Evolutionary conservation across 257 asterid species (phyloP), one percentile per base, ranked within the genome.

Genomic region (Primulina tabacum): DNA sequence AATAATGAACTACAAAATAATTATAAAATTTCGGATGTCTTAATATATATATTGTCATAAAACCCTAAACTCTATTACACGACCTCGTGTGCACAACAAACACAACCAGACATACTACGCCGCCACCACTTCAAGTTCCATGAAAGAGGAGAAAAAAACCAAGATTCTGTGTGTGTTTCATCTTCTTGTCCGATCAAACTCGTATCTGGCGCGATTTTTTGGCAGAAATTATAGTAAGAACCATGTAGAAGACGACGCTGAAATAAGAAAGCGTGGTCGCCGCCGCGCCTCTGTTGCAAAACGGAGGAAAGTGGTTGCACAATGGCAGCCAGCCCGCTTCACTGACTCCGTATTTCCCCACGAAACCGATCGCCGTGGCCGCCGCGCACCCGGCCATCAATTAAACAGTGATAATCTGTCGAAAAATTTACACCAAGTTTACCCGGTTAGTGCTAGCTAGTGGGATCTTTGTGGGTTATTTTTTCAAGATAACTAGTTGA

Each of bases 381-480:
- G 95, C 84, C 29, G 90, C 83, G 72, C 87, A 84, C 8, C 85
- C 92, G 0, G 84, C 84, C 74, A 83, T 76, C 82, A 88, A 17
- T 71, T 88, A 8, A 7, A 73, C 21, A 18, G 75, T 78, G 75
- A 82, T 64, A 3, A 68, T 37, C 96, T 89, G 89, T 18, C 20
- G 24, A 7, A 35, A 7, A 12, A 4, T 20, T 8, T 37, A 9
- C 30, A 28, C 4, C 30, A 28, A 28, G 2, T 37, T 64, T 63
- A 10, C 16, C 55, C 38, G 35, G 56, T 63, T 33, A 32, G 26
- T 8, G 8, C 30, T 14, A 55, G 4, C 5, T 50, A 10, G 18
- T n/a, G 60, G 26, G 50, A 40, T 8, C 6, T 8, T 40, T 1
- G 14, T 40, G 50, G 50, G 16, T 8, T 35, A 35, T 35, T 5